phyloP scores from a whole-genome alignment of 495 filamentous ascomycete species.

The Tetracladium setigerum region DNA sequence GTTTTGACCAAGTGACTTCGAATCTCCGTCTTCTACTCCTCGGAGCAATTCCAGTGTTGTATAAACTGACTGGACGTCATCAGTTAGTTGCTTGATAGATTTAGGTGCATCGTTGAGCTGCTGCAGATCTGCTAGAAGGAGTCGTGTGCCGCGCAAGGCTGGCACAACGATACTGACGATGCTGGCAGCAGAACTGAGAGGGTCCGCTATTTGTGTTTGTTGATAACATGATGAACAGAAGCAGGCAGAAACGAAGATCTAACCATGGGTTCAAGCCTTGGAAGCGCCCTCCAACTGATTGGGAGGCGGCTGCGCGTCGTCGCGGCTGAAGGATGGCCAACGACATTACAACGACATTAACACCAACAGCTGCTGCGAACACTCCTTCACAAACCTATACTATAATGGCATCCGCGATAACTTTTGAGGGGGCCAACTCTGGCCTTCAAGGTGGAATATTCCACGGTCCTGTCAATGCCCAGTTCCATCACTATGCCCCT shows the following conservation, averaged over 20 bases:
- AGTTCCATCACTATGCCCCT: constrained; percentile 25
- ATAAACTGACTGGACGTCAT: constrained; percentile 26
- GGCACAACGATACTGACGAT: constrained; percentile 29
- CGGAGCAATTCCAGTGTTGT: constrained; percentile 27
- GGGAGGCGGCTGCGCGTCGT: constrained; percentile 3
- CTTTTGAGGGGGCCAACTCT: constrained; percentile 22
- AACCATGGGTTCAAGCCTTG: constrained; percentile 7
- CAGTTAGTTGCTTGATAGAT: constrained; percentile 24
- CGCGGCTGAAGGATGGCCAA: constrained; percentile 10
- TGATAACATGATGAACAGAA: constrained; percentile 16
- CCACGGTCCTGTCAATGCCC: constrained; percentile 24
- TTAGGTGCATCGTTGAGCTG: constrained; percentile 32
- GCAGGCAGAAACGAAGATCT: constrained; percentile 6
- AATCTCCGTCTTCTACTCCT: constrained; percentile 27
- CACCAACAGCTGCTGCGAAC: constrained; percentile 8
- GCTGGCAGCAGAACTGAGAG: constrained; percentile 29
- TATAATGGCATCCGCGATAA: constrained; percentile 16
- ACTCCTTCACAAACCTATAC: constrained; percentile 11
- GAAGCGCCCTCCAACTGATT: constrained; percentile 10
- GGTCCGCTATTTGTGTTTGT: constrained; percentile 28
- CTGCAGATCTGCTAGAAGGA: constrained; percentile 30
- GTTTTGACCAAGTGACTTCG: constrained; percentile 26
- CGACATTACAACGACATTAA: constrained; percentile 10
- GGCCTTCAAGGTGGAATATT: constrained; percentile 25
- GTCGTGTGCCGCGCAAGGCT: constrained; percentile 28